Conservation (phyloP, 2,329 filamentous ascomycete genomes). For the Diaporthe velutina region DNA sequence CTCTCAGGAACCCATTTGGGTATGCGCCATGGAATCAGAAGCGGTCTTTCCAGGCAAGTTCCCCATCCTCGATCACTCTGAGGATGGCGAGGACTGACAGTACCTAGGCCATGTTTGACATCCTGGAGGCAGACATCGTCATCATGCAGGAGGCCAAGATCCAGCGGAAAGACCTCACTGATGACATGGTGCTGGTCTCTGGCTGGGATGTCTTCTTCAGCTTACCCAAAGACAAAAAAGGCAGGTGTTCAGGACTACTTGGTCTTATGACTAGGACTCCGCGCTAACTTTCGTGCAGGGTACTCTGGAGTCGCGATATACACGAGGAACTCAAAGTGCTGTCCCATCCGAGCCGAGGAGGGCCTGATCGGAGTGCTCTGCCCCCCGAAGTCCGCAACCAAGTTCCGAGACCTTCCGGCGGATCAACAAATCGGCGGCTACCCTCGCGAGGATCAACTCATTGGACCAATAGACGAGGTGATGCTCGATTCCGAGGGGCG, state of each 20-base stretch:
- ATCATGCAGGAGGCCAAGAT: conserved; percentile 98
- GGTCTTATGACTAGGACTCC: too few relatives aligned
- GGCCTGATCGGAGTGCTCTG: conserved; percentile 88
- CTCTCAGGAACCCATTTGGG: conserved; percentile 79
- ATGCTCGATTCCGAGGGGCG: conserved; percentile 91
- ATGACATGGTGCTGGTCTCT: conserved; percentile 95
- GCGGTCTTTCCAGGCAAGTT: conserved; percentile 74
- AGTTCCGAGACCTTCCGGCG: conserved; percentile 80
- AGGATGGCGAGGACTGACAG: conserved; percentile 1
- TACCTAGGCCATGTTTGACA: conserved; percentile 88
- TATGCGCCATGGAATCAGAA: conserved; percentile 86
- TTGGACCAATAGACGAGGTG: conserved; percentile 73
- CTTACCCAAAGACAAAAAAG: conserved; percentile 93
- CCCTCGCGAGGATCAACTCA: conserved; percentile 77
- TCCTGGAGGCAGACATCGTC: conserved; percentile 91
- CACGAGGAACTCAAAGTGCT: conserved; percentile 87
- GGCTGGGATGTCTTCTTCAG: conserved; percentile 99
- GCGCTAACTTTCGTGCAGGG: conserved; percentile 63
- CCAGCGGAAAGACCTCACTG: conserved; percentile 88
- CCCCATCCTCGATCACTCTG: not conserved
- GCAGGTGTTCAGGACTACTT: conserved; percentile 54
- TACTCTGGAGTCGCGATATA: conserved; percentile 98
- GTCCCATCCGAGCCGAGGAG: conserved; percentile 91
- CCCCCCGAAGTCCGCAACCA: conserved; percentile 76
- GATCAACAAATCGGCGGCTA: conserved; percentile 91